These are phyloP conservation scores for Boechera retrofracta DNA, from an alignment of 345 rosid genomes.

Conservation along the genomic window DNA sequence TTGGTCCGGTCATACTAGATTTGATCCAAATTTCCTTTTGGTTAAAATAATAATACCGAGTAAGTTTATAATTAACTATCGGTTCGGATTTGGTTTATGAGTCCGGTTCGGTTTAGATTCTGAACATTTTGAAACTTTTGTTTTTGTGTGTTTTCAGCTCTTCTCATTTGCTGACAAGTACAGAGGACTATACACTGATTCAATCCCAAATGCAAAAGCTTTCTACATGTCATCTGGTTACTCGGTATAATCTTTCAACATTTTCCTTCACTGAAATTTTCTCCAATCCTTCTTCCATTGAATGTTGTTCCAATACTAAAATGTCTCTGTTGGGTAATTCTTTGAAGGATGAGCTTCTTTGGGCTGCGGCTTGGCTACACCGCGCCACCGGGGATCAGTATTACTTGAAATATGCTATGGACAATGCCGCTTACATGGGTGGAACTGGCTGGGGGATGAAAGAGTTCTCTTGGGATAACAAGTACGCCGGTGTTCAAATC, in stretches of 20 bases:
- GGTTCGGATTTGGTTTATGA: conserved; percentile 3
- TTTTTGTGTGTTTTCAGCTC: conserved; percentile 51
- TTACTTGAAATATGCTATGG: conserved; percentile 67
- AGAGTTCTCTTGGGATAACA: conserved; percentile 96
- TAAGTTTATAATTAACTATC: no score
- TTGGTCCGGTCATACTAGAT: no score
- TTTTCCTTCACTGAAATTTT: background rate
- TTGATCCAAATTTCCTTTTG: no score
- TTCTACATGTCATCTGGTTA: conserved; percentile 69
- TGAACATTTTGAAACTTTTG: conserved; percentile 24
- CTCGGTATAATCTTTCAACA: conserved; percentile 44
- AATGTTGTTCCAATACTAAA: conserved; percentile 4
- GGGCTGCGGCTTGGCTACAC: conserved; percentile 87
- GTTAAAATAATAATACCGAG: no score
- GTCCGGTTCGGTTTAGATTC: background rate
- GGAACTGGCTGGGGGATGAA: conserved; percentile 92
- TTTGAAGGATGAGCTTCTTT: conserved; percentile 77
- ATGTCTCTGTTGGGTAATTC: background rate
- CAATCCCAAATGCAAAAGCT: conserved; percentile 54
- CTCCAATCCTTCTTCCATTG: background rate
- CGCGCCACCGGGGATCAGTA: conserved; percentile 66
- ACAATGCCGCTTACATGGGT: conserved; percentile 80
- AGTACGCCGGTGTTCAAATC: conserved; percentile 86
- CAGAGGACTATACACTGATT: conserved; percentile 69
- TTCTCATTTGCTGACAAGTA: conserved; percentile 66